A percentile compares a stretch with the other conserved stretches of the same genome.
These are phyloP conservation scores for Monilinia polystroma DNA, from an alignment of 2,329 filamentous ascomycete genomes.

Conservation along the genomic window DNA sequence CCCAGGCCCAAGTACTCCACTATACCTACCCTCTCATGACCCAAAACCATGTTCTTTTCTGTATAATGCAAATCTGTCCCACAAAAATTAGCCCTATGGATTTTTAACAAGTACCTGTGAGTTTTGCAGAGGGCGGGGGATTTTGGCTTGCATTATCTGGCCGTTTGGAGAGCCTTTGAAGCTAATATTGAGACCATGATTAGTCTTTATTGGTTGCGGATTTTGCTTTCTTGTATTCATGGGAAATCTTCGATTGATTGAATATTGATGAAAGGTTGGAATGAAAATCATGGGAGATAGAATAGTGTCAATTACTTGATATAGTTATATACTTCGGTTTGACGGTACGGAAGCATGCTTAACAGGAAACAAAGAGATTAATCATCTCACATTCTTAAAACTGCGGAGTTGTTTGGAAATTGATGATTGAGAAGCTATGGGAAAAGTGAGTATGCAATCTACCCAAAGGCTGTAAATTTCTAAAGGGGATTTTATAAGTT, in stretches of 20 bases:
- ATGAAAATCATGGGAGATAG: neutral
- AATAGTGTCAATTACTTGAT: neutral
- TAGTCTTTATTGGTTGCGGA: neutral
- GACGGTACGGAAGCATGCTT: neutral
- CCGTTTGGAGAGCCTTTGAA: conserved; percentile 16
- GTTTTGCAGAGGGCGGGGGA: neutral
- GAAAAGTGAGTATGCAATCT: neutral
- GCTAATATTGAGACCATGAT: conserved; percentile 4
- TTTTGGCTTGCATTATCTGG: neutral
- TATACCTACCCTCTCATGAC: conserved; percentile 50
- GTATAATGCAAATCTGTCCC: conserved; percentile 51
- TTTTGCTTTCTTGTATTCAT: neutral
- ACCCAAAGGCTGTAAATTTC: neutral
- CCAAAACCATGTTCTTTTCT: conserved; percentile 42
- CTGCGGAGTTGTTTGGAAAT: neutral
- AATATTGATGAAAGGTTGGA: neutral
- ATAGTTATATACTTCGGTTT: neutral
- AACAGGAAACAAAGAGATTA: neutral
- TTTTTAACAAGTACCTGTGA: conserved; percentile 53
- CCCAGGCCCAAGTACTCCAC: conserved; percentile 43
- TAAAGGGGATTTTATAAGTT: neutral
- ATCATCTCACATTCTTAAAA: neutral
- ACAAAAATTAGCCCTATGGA: conserved; percentile 65
- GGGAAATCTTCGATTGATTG: neutral
- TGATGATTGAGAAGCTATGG: neutral